Base-by-base conservation (phyloP, 176 grass and related monocot species). In the Aegilops umbellulata region DNA sequence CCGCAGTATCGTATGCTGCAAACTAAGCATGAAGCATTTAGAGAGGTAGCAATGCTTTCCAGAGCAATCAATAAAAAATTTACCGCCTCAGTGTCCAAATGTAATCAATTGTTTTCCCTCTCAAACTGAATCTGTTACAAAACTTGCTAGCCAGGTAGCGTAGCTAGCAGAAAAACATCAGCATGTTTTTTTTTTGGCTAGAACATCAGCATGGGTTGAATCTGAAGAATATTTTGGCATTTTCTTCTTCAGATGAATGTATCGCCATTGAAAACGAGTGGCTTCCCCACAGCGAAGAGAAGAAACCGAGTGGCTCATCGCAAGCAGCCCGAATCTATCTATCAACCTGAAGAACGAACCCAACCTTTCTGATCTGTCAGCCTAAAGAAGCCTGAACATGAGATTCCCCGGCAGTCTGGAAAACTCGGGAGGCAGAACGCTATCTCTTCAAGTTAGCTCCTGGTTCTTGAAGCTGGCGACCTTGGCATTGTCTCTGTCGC, bases 401-500 rank as follows among this genome's bases (percentile, higher is more conserved):
- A 57, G 31, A 35, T 4, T 9, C 67, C 19, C 11, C 19, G 67
- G 19, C 4, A 53, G 19, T 38, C 20, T 19, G 10, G 3, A 8
- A 19, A 69, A 2, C 36, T 24, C 11, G 32, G 36, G 34, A 20
- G 8, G 19, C 10, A 70, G 55, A 3, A 26, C 17, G 3, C 10
- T 8, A 26, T 9, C 13, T 65, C 32, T 74, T 74, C 71, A 47
- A 16, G 26, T 64, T 34, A 92, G 76, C 63, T 92, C 90, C 81
- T 84, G 90, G 20, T 98, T 86, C 75, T 95, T 98, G 65, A 80
- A 76, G 60, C 17, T 89, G 7, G 90, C 76, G 10, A 84, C 6
- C 41, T 85, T 98, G 0, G 78, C 86, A 35, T 46, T 88, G 8
- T 95, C 96, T 49, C 96, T 84, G 10, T 98, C 91, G 0, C 60